Evolutionary conservation across 202 grass and related monocot species (phyloP), one percentile per base, ranked within the genome.

Genomic region (Panicum hallii): DNA sequence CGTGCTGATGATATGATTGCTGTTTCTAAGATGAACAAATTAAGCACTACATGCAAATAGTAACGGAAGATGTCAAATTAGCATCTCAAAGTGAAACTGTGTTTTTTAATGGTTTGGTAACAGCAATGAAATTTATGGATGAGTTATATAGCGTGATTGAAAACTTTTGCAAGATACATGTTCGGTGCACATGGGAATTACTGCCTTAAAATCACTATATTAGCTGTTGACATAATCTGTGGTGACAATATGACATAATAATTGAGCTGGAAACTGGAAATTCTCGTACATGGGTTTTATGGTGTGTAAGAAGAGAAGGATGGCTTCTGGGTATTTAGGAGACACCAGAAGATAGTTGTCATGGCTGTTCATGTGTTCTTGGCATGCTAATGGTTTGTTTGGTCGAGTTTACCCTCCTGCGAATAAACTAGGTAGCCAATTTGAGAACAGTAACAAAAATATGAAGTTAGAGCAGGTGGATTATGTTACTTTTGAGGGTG

Each of bases 121-220:
- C 8, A 67, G 11, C 19, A 46, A 11, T 66, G 5, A 13, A 78
- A 43, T 79, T 67, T 86, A n/a, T 67, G 8, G 38, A 74, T 22
- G 1, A 67, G 26, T 58, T 22, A 26, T 30, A 32, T n/a, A 36
- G 32, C 54, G 41, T 40, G 11, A 10, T 81, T 46, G 7, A 47
- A 11, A 53, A 60, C 41, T 23, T 41, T 61, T 7, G 14, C 30
- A 74, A 75, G 22, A 74, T 79, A 48, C 12, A 55, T 52, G 28
- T 19, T 46, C 9, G 13, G 9, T 14, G 36, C 44, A 57, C 9
- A 53, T 55, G 38, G 49, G 28, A 56, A 6, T 5, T 56, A 22
- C 9, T 67, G 9, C 0, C 3, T 50, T 42, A 5, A 36, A 43
- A 75, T 61, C 20, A 16, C 23, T 40, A 16, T 40, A 6, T 11